Conservation (phyloP, 768 basidiomycete species). For the Tulasnella sp. region DNA sequence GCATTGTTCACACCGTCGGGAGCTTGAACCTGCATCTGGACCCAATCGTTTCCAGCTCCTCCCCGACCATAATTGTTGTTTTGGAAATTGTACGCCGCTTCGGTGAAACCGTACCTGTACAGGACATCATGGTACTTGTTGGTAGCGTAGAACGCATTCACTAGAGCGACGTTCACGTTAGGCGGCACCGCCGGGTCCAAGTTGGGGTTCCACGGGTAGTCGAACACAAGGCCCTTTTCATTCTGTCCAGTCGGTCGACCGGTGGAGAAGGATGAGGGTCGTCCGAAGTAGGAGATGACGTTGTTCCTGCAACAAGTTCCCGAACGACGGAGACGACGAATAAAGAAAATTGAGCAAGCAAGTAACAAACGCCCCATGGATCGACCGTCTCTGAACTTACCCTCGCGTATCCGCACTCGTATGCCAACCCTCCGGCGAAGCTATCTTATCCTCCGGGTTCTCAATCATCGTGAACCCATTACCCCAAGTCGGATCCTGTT, state of each 20-base stretch:
- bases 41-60: conserved; percentile 40
- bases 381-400: background rate
- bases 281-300: background rate
- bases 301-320: background rate
- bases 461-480: background rate
- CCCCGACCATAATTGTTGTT: conserved; percentile 51
- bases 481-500: background rate
- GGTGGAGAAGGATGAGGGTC: no score
- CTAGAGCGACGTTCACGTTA: conserved; percentile 53
- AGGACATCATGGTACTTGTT: conserved; percentile 45
- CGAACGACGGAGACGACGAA: background rate
- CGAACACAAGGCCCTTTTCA: background rate
- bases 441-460: conserved; percentile 3
- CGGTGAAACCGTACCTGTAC: conserved; percentile 41
- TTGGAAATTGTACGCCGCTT: conserved; percentile 58
- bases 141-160: conserved; percentile 52
- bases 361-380: background rate
- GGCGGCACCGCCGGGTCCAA: conserved; percentile 25
- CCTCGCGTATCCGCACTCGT: conserved; percentile 30
- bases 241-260: no score
- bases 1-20: conserved; percentile 41
- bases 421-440: conserved; percentile 59
- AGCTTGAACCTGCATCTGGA: conserved; percentile 30
- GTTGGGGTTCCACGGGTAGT: background rate
- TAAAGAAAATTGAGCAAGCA: background rate